A percentile compares a stretch with the other conserved stretches of the same genome.
Evolutionary conservation across 148 eudicot genomes (phyloP).

Genomic region (Talinum fruticosum): DNA sequence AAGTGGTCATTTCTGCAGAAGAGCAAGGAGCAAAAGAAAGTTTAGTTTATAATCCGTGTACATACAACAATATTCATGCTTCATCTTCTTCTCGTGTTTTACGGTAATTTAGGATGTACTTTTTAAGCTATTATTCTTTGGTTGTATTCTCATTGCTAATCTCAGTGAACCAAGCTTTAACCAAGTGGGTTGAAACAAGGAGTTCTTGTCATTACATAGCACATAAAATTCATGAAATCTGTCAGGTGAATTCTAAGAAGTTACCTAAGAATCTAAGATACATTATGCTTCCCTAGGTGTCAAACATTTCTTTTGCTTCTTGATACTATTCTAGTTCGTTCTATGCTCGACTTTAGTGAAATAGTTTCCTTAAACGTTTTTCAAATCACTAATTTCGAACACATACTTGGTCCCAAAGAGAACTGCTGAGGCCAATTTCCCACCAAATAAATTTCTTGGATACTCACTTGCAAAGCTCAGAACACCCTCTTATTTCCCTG

Average conservation of each 20-base stretch:
- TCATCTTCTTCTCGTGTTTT: slow-evolving; percentile 52
- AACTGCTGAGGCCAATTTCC: neutral
- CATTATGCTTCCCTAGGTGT: neutral
- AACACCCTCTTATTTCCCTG: no score
- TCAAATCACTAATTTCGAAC: no score
- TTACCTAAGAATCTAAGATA: neutral
- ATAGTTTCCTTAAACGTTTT: no score
- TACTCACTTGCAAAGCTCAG: no score
- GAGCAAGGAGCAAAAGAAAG: slow-evolving; percentile 72
- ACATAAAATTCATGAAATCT: neutral
- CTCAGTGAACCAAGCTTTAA: neutral
- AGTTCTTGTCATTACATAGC: neutral
- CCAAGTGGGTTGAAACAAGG: neutral
- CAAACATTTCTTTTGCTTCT: neutral
- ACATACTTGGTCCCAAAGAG: neutral
- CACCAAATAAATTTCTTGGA: no score
- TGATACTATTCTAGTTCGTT: neutral
- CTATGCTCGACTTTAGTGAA: no score
- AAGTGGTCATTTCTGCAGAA: slow-evolving; percentile 65
- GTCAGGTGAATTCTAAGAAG: neutral
- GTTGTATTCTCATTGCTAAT: neutral
- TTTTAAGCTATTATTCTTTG: slow-evolving; percentile 5
- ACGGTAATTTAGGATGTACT: slow-evolving; percentile 33
- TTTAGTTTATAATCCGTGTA: slow-evolving; percentile 56
- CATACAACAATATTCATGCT: slow-evolving; percentile 49